Evolutionary conservation across 768 basidiomycete species (phyloP).

Genomic region (Suillus subalutaceus): DNA sequence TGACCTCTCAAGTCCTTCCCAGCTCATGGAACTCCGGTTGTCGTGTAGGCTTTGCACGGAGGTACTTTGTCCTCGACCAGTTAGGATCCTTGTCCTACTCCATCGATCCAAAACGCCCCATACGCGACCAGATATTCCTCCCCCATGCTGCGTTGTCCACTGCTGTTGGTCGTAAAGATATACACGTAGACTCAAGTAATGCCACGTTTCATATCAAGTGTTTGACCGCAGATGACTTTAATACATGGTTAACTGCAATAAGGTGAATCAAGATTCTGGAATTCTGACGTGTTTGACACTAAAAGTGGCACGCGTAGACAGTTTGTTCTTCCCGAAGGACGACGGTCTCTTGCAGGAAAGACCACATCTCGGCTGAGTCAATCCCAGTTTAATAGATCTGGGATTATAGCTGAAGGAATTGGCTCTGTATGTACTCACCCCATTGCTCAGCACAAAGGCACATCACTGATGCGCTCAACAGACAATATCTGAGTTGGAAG

Average conservation of each 20-base stretch:
- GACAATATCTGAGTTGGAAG: conserved; percentile 64
- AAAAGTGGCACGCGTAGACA: conserved; percentile 44
- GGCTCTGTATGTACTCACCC: conserved; percentile 47
- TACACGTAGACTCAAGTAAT: conserved; percentile 75
- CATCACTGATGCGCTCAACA: conserved; percentile 27
- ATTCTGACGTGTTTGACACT: conserved; percentile 5
- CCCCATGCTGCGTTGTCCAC: conserved; percentile 80
- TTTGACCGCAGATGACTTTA: conserved; percentile 69
- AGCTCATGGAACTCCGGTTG: not conserved
- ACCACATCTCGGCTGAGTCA: conserved; percentile 46
- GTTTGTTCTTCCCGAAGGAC: conserved; percentile 51
- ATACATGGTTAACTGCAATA: conserved; percentile 73
- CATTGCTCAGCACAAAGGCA: conserved; percentile 5
- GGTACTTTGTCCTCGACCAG: conserved; percentile 73
- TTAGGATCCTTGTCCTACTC: conserved; percentile 77
- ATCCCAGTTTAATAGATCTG: conserved; percentile 50
- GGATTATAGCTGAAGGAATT: conserved; percentile 66
- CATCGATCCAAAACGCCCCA: conserved; percentile 68
- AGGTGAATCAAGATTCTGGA: conserved; percentile 46
- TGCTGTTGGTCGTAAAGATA: conserved; percentile 70
- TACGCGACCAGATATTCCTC: conserved; percentile 69
- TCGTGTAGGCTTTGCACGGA: conserved; percentile 74
- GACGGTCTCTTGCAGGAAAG: conserved; percentile 37
- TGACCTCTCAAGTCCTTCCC: not conserved
- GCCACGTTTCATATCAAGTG: conserved; percentile 86